These are phyloP conservation scores for Boletus sp. DNA, from an alignment of 1,284 basidiomycete genomes.

Conservation along the genomic window DNA sequence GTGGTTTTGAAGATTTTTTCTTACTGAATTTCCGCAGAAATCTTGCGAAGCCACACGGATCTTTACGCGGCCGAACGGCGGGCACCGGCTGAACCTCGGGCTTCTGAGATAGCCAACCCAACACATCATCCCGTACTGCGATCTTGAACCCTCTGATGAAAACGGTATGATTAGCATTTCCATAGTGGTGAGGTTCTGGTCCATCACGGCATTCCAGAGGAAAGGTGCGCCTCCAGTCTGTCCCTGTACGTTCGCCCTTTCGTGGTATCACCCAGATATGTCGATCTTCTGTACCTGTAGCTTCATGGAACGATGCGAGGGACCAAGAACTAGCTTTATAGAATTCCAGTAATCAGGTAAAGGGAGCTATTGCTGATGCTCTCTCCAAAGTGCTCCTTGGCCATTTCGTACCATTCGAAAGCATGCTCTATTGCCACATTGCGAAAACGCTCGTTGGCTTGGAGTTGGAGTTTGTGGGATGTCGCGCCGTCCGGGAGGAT, in stretches of 20 bases:
- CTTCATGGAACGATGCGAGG: no score
- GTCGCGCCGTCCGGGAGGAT: no score
- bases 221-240: not conserved
- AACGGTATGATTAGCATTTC: conserved; percentile 7
- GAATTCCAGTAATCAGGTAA: not conserved
- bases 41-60: not conserved
- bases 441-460: not conserved
- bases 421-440: not conserved
- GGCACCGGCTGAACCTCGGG: not conserved
- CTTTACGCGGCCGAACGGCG: not conserved
- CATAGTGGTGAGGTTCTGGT: not conserved
- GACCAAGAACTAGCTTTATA: no score
- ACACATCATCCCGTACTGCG: not conserved
- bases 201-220: not conserved
- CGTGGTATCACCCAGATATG: not conserved
- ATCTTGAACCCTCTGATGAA: conserved; percentile 13
- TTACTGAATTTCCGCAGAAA: not conserved
- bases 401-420: not conserved
- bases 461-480: not conserved
- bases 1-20: not conserved
- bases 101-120: not conserved
- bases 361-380: not conserved
- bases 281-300: not conserved
- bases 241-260: not conserved
- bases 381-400: not conserved